Percentiles rank a stretch among this genome's conserved stretches.
phyloP scores from a whole-genome alignment of 2,329 filamentous ascomycete genomes.

The Thelonectria blattea region DNA sequence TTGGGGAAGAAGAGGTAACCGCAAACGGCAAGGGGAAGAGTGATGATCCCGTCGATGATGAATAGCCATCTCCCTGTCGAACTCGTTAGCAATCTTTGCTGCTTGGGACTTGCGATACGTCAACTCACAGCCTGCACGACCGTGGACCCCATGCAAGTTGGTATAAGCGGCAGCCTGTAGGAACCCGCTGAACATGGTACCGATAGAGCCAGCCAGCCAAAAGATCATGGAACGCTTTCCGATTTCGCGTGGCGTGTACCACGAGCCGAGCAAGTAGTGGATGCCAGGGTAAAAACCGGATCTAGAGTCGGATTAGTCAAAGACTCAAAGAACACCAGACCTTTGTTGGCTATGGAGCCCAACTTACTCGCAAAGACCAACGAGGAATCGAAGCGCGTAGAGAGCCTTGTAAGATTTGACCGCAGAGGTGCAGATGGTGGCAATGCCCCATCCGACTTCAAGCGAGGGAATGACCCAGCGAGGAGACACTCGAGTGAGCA shows the following conservation, averaged over 20 bases:
- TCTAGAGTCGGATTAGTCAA: slow-evolving; percentile 6
- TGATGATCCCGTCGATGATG: slow-evolving; percentile 29
- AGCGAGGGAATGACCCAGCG: slow-evolving; percentile 29
- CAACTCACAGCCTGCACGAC: slow-evolving; percentile 26
- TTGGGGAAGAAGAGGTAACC: slow-evolving; percentile 29
- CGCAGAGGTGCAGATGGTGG: slow-evolving; percentile 23
- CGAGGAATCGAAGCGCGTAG: slow-evolving; percentile 24
- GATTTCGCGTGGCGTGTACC: slow-evolving; percentile 33
- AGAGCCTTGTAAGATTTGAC: slow-evolving; percentile 21
- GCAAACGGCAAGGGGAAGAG: slow-evolving; percentile 20
- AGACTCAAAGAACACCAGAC: neutral
- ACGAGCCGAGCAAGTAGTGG: slow-evolving; percentile 32
- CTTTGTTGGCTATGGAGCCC: neutral
- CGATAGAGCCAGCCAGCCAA: slow-evolving; percentile 27
- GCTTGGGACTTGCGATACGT: neutral
- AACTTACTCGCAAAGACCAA: slow-evolving; percentile 29
- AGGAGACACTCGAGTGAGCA: slow-evolving; percentile 25
- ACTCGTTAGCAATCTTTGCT: neutral
- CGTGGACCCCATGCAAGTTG: slow-evolving; percentile 24
- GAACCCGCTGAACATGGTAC: slow-evolving; percentile 26
- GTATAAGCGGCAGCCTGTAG: slow-evolving; percentile 27
- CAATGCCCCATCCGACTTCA: slow-evolving; percentile 26
- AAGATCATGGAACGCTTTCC: slow-evolving; percentile 31
- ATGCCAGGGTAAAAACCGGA: slow-evolving; percentile 28
- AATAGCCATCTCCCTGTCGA: slow-evolving; percentile 27